These are phyloP conservation scores for Hirschfeldia incana DNA, from an alignment of 345 rosid genomes.

Conservation along the genomic window DNA sequence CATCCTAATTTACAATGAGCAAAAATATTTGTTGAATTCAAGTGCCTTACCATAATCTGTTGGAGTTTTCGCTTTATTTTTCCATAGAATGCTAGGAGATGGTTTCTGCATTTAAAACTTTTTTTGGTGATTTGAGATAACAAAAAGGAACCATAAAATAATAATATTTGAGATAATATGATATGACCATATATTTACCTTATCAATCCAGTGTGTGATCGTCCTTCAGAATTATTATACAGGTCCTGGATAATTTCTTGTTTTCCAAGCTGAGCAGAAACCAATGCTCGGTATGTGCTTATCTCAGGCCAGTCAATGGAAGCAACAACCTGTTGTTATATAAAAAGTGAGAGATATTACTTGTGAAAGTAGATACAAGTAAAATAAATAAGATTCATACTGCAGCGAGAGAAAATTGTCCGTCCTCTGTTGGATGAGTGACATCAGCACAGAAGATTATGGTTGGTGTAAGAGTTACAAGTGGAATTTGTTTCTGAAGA, in stretches of 20 bases:
- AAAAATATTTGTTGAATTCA: too few species aligned
- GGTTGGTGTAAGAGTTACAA: constrained; percentile 45
- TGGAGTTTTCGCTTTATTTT: constrained; percentile 46
- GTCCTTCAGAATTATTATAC: constrained; percentile 21
- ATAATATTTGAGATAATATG: too few species aligned
- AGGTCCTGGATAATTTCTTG: constrained; percentile 72
- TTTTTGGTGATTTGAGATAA: not conserved
- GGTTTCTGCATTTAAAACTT: constrained; percentile 51
- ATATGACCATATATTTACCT: constrained; percentile 41
- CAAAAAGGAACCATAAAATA: not conserved
- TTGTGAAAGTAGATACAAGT: not conserved
- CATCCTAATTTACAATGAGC: too few species aligned
- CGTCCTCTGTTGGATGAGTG: constrained; percentile 68
- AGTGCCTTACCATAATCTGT: constrained; percentile 57
- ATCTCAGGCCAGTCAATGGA: constrained; percentile 91
- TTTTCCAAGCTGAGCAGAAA: constrained; percentile 66
- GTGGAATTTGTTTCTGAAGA: constrained; percentile 47
- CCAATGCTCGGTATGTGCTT: constrained; percentile 65
- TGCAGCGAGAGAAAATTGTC: constrained; percentile 79
- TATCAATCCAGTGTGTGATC: constrained; percentile 63
- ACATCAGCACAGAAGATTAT: constrained; percentile 83
- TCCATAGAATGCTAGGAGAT: constrained; percentile 44
- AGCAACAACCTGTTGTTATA: constrained; percentile 62
- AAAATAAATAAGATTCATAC: constrained; percentile 38
- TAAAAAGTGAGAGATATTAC: not conserved